Evolutionary conservation across 345 rosid species (phyloP), one percentile per base, ranked within the genome.

Genomic region (Brassica nigra): DNA sequence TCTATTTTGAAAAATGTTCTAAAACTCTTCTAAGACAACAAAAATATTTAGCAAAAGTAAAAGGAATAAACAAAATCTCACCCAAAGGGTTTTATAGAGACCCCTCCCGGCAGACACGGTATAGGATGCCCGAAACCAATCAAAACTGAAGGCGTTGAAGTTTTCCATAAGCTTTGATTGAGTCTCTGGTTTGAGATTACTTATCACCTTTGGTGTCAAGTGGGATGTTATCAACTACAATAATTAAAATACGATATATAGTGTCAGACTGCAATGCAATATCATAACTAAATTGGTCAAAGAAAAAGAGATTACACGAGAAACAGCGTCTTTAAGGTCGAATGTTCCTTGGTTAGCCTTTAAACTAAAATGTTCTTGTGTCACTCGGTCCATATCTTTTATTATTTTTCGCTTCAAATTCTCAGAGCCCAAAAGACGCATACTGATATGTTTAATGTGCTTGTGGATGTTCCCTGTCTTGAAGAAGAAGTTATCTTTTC

Each of bases 21-120:
- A 23, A 23, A 23, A 23, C 2, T 23, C 27, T 23, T 23, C 27
- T 23, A 23, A 23, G 27, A 23, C 27, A 23, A 23, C 27, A 23
- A 23, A 23, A 23, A 23, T 23, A 23, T 23, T 23, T 23, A 23
- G 27, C 27, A 23, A 23, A 23, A 23, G 27, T 23, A 23, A 23
- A 23, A 23, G 27, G 27, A 23, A 23, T 23, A 23, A 23, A 23
- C 27, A 23, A 23, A 23, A 15, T 6, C 29, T 27, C 58, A 83
- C 87, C 80, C 78, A 29, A 76, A 83, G 30, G 57, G 86, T 80
- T 30, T 78, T 36, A 67, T 81, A 77, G 52, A 67, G 85, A 80
- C 49, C 70, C 4, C 73, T 84, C 61, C 81, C 7, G 0, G 68
- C 31, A 7, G 71, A 63, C 0, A 70, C 27, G 27, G 27, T 23